Base-by-base conservation (phyloP, 2,329 filamentous ascomycete species). In the Lachnellula willkommii region DNA sequence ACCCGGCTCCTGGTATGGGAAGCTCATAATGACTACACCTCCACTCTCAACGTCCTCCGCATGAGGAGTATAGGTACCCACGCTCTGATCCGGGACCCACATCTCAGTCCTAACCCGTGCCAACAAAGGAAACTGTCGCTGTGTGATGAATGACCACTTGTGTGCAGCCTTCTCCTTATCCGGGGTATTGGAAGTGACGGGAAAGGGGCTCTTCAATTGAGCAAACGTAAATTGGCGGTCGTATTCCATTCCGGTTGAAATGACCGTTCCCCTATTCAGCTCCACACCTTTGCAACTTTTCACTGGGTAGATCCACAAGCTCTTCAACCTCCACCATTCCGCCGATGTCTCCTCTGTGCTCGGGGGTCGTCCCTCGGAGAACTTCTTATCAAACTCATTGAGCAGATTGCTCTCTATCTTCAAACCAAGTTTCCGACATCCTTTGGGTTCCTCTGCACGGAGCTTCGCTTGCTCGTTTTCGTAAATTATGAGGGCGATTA, bases 191-290 rank as follows among this genome's bases (percentile, higher is more conserved):
- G 67, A 66, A 50, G 73, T 68, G 17, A 74, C 71, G 2, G 77
- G 74, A 57, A 78, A 78, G 39, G 75, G 73, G 64, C 74, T 77
- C 68, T 75, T 75, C 58, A 80, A 75, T 70, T 92, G 87, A 1
- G 88, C 90, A 68, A 96, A 89, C 48, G 84, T 87, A 74, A 91
- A 95, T 63, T 93, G 81, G 5, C 90, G 83, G 72, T 96, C 91
- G 70, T 87, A 88, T 68, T 87, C 81, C 55, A 95, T 77, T 2
- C 91, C 90, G 2, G 82, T 82, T 5, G 82, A 75, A 47, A 89
- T 72, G 15, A 94, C 78, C 53, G 82, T 79, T 57, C 81, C 82
- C 58, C 78, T 74, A 51, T 80, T 73, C 47, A 96, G 72, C 72
- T 94, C 89, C 53, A 95, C 83, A 28, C 87, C 88, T 54, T 75